These are phyloP conservation scores for Sarocladium brachiariae DNA, from an alignment of 2,329 filamentous ascomycete species.

Conservation along the genomic window DNA sequence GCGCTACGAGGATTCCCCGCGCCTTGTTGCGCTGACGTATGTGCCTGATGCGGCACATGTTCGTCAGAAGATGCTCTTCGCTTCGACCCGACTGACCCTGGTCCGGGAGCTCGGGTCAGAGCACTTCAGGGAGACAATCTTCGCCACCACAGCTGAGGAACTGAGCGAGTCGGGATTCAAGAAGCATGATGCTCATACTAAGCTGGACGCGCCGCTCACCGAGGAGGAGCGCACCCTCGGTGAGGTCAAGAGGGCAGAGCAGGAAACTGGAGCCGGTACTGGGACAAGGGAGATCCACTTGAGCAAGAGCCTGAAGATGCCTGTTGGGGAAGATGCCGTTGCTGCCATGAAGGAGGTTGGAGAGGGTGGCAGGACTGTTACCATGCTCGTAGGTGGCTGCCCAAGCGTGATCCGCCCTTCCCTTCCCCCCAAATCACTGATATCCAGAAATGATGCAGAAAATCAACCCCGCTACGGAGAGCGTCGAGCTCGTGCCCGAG, in stretches of 20 bases:
- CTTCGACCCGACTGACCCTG: conserved; percentile 67
- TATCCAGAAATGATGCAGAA: conserved; percentile 49
- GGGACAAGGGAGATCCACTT: conserved; percentile 51
- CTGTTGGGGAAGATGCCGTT: conserved; percentile 56
- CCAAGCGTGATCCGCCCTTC: not conserved
- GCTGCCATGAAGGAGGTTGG: conserved; percentile 55
- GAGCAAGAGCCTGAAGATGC: conserved; percentile 51
- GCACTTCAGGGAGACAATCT: conserved; percentile 70
- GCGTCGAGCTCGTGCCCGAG: conserved; percentile 56
- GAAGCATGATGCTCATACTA: conserved; percentile 62
- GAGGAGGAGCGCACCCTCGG: conserved; percentile 68
- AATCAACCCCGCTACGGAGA: conserved; percentile 65
- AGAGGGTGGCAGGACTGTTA: conserved; percentile 42
- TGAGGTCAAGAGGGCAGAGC: conserved; percentile 69
- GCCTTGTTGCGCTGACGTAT: conserved; percentile 66
- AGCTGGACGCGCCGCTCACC: conserved; percentile 63
- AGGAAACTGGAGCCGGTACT: conserved; percentile 65
- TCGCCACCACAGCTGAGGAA: conserved; percentile 63
- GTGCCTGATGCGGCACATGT: conserved; percentile 73
- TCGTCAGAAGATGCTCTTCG: conserved; percentile 82
- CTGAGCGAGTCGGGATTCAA: conserved; percentile 63
- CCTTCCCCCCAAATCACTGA: too few species aligned
- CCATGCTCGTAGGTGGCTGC: conserved; percentile 54
- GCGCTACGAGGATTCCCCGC: conserved; percentile 50
- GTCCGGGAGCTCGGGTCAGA: conserved; percentile 71